These are phyloP conservation scores for Pichiaceae sp. DNA, from an alignment of 1,139 yeast species.

Conservation along the genomic window DNA sequence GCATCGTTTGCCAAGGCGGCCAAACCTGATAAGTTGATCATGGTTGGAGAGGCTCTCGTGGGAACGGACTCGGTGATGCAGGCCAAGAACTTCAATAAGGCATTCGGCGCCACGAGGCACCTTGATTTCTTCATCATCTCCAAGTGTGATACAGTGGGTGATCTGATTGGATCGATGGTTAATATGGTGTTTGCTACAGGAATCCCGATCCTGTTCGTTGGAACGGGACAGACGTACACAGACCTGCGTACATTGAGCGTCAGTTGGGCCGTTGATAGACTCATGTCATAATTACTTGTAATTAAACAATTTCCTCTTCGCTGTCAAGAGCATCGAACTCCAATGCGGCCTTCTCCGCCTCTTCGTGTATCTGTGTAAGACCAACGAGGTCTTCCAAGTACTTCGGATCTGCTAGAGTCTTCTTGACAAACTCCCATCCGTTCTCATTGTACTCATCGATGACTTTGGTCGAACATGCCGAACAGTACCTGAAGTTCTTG, in stretches of 20 bases:
- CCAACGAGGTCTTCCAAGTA: conserved; percentile 77
- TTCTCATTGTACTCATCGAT: conserved; percentile 36
- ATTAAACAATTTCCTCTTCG: background rate
- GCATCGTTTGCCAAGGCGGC: conserved; percentile 96
- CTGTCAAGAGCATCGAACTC: conserved; percentile 35
- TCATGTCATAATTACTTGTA: conserved; percentile 41
- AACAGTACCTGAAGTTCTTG: conserved; percentile 67
- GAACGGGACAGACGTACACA: conserved; percentile 95
- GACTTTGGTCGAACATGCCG: conserved; percentile 71
- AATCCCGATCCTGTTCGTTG: conserved; percentile 90
- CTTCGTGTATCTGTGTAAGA: conserved; percentile 57
- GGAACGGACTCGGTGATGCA: conserved; percentile 97
- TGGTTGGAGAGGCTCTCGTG: conserved; percentile 98
- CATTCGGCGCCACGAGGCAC: conserved; percentile 77
- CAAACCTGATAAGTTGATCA: conserved; percentile 88
- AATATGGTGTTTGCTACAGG: conserved; percentile 97
- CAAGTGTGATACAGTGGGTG: conserved; percentile 97
- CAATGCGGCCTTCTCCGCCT: conserved; percentile 56
- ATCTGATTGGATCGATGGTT: conserved; percentile 92
- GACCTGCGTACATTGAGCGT: conserved; percentile 90
- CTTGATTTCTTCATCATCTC: conserved; percentile 89
- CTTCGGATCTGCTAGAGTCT: conserved; percentile 55
- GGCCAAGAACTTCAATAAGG: conserved; percentile 85
- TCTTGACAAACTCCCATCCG: conserved; percentile 77
- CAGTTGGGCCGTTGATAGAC: conserved; percentile 82